Percentiles rank a stretch among this genome's conserved stretches.
These are phyloP conservation scores for Cicer chorassanicum DNA, from an alignment of 306 rosid species.

Conservation along the genomic window DNA sequence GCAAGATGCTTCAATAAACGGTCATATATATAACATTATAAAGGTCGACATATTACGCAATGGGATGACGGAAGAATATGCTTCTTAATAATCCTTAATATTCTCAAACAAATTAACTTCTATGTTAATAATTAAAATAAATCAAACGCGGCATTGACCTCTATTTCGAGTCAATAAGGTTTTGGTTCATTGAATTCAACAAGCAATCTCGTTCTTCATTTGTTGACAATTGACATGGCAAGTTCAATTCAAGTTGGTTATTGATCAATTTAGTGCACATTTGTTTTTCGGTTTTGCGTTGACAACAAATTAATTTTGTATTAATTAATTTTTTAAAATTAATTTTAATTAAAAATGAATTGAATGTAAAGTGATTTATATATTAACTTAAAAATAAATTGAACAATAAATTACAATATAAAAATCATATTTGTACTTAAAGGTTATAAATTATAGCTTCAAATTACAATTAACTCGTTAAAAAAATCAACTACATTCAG, in stretches of 20 bases:
- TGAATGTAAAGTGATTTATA: no score
- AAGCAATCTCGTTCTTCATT: slow-evolving; percentile 1
- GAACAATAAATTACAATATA: no score
- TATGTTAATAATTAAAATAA: not conserved
- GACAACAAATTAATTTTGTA: no score
- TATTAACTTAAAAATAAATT: no score
- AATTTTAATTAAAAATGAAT: no score
- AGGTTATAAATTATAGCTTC: no score
- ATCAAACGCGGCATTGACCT: slow-evolving; percentile 36
- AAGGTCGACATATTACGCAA: slow-evolving; percentile 28
- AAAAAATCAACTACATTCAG: no score
- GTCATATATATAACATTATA: not conserved
- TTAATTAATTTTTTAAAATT: no score
- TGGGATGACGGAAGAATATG: slow-evolving; percentile 40
- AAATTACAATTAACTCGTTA: no score
- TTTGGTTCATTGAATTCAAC: slow-evolving; percentile 30
- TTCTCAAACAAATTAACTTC: slow-evolving; percentile 4
- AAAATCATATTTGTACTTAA: no score
- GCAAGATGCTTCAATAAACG: slow-evolving; percentile 19
- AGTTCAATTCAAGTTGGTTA: slow-evolving; percentile 3
- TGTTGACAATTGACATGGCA: slow-evolving; percentile 12
- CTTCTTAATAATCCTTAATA: not conserved
- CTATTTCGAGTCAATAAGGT: slow-evolving; percentile 29
- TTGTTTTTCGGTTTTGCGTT: no score
- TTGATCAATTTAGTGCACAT: not conserved